Evolutionary conservation across 1,284 basidiomycete genomes (phyloP), one percentile per base, ranked within the genome.

Genomic region (Tylopilus sp.): DNA sequence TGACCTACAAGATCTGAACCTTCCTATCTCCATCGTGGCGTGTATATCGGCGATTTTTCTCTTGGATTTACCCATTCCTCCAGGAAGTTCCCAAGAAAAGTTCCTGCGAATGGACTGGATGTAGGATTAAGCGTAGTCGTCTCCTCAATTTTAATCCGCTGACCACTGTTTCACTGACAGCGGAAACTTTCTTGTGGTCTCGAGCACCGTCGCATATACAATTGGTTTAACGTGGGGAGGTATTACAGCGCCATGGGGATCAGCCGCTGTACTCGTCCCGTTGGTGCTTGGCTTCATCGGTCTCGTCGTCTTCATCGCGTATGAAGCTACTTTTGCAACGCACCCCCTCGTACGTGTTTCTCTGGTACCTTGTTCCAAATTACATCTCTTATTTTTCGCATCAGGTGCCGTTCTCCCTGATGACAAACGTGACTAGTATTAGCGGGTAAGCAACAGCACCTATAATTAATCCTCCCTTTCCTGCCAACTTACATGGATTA

Each of bases 191-290:
- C 32, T 61, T 13, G 33, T 62, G 6, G 40, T 62, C n/a, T 31
- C 53, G 13, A 53, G 48, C 59, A 65, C 57, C 6, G 13, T n/a
- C 15, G 46, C 51, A 8, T 49, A 24, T 10, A 39, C 58, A 24
- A 45, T 57, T 8, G 58, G 37, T 14, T 26, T 60, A 40, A 59
- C 60, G 3, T 53, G 57, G 57, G 61, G 58, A 10, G 60, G 61
- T 14, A 50, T 52, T 20, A 53, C 52, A 1, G 35, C 48, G 0
- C 53, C 61, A 15, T 62, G 61, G 60, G 17, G 6, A 22, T 61
- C 61, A 1, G 36, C 9, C 15, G 40, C 26, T 9, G 50, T 61
- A 2, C 43, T 61, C 19, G 24, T 47, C 6, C 60, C 60, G 11
- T 53, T 57, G 9, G 25, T 57, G 20, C 32, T 62, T 3, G 60